Conservation (phyloP, 2,329 filamentous ascomycete species). For the Sporothrix sp. region DNA sequence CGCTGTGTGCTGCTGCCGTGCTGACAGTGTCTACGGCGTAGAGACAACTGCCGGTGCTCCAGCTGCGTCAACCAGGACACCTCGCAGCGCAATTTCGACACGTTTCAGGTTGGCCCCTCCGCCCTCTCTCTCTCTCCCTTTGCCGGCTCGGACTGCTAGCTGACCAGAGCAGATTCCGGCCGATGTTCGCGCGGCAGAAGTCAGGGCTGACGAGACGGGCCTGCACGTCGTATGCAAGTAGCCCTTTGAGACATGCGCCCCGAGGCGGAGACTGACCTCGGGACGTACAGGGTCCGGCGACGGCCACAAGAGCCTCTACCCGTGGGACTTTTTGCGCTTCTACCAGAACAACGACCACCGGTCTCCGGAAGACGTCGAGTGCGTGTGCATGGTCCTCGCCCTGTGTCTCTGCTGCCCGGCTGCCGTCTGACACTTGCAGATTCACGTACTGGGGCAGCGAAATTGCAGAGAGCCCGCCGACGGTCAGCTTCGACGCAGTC, state of each 20-base stretch:
- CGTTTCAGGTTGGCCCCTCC: constrained; percentile 47
- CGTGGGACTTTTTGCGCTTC: constrained; percentile 49
- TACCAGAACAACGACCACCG: constrained; percentile 31
- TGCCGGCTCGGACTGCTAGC: neutral
- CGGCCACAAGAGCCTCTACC: constrained; percentile 58
- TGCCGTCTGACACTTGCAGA: constrained; percentile 8
- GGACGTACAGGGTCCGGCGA: constrained; percentile 50
- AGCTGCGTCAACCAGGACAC: constrained; percentile 61
- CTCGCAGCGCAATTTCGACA: constrained; percentile 58
- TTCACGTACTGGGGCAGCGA: constrained; percentile 24
- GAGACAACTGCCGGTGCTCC: constrained; percentile 63
- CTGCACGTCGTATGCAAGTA: constrained; percentile 42
- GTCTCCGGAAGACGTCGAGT: constrained; percentile 27
- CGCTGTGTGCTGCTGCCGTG: too few relatives aligned
- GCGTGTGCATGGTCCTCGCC: constrained; percentile 11
- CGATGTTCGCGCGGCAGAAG: constrained; percentile 29
- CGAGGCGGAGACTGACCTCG: neutral
- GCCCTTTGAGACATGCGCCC: neutral
- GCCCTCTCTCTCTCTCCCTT: neutral
- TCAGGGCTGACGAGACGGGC: constrained; percentile 27
- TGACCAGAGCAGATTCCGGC: constrained; percentile 33
- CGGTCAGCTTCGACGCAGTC: constrained; percentile 49
- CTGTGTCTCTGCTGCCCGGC: too few relatives aligned
- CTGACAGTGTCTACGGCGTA: constrained; percentile 25
- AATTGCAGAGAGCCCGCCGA: constrained; percentile 41